Evolutionary conservation across 2,329 filamentous ascomycete genomes (phyloP), one percentile per base, ranked within the genome.

Genomic region (Dichotomopilus funicola): DNA sequence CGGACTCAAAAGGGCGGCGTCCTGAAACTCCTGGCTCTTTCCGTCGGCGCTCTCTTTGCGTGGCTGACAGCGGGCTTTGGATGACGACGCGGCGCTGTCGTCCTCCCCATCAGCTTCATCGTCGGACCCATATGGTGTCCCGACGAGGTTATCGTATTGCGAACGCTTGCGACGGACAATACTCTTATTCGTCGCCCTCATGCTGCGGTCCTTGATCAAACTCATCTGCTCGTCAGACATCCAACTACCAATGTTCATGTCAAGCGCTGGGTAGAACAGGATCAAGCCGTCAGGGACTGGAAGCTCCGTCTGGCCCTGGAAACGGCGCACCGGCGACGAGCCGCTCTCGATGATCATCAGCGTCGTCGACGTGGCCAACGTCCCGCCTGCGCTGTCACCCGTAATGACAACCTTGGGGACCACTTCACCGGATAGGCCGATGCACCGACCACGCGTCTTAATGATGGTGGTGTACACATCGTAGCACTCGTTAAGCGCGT

Each of bases 171-270:
- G 81, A 38, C 86, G 80, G 9, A 96, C 75, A 54, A 97, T 87
- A 33, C 83, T 80, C 55, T 81, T 80, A 66, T 96, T 96, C 1
- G 86, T 90, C 63, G 85, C 86, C 31, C 90, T 81, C 67, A 85
- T 85, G 56, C 84, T 81, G 9, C 90, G 84, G 60, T 96, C 91
- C 61, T 90, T 86, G 60, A 99, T 95, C 58, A 99, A 74, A 0
- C 89, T 84, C 89, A 97, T 95, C 68, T 99, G 91, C 70, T 97
- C 92, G 64, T 97, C 92, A 0, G 89, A 91, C 91, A 99, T 97
- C 94, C 94, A 99, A 70, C 91, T 96, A 40, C 90, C 90, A 62
- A 97, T 97, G 66, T 95, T 96, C 88, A 97, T 91, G 66, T 97
- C 94, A 57, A 99, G 74, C 0, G 87, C 86, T 0, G 94, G 94